Conservation (phyloP, 345 rosid species). For the Corchorus capsularis region DNA sequence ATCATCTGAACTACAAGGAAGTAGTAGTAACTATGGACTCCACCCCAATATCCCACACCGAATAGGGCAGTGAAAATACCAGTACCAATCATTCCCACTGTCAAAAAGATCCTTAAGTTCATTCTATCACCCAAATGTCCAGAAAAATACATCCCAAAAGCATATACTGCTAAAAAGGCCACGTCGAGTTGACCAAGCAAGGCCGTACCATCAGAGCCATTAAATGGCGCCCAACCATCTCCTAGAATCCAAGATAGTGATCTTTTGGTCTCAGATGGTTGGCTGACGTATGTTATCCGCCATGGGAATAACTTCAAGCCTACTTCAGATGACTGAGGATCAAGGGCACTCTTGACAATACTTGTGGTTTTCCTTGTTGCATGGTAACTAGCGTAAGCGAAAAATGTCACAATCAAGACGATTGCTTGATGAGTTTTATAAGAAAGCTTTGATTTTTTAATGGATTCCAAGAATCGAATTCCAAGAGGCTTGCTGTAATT, state of each 20-base stretch:
- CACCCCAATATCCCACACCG: constrained; percentile 81
- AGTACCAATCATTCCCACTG: constrained; percentile 87
- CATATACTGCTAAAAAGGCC: constrained; percentile 81
- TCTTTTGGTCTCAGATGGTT: constrained; percentile 30
- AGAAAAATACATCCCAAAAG: constrained; percentile 82
- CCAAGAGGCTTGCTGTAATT: constrained; percentile 59
- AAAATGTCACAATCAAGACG: constrained; percentile 82
- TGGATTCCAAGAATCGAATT: constrained; percentile 53
- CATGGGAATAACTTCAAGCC: constrained; percentile 40
- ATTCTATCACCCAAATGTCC: constrained; percentile 93
- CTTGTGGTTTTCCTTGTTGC: constrained; percentile 88
- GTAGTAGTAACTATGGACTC: constrained; percentile 71
- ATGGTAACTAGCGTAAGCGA: constrained; percentile 83
- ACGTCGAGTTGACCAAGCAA: constrained; percentile 87
- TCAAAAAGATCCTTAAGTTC: constrained; percentile 76
- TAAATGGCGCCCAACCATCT: constrained; percentile 91
- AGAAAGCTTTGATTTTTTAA: constrained; percentile 54
- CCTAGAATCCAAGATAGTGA: constrained; percentile 35
- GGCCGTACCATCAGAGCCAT: constrained; percentile 65
- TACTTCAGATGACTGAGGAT: constrained; percentile 53
- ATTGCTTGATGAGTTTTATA: constrained; percentile 66
- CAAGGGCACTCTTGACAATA: constrained; percentile 88
- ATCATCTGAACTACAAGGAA: constrained; percentile 69
- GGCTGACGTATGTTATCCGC: constrained; percentile 28
- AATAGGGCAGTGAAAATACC: constrained; percentile 80